A percentile compares a stretch with the other conserved stretches of the same genome.
phyloP scores from a whole-genome alignment of 805 yeast species.

The Zygosaccharomyces bisporus region DNA sequence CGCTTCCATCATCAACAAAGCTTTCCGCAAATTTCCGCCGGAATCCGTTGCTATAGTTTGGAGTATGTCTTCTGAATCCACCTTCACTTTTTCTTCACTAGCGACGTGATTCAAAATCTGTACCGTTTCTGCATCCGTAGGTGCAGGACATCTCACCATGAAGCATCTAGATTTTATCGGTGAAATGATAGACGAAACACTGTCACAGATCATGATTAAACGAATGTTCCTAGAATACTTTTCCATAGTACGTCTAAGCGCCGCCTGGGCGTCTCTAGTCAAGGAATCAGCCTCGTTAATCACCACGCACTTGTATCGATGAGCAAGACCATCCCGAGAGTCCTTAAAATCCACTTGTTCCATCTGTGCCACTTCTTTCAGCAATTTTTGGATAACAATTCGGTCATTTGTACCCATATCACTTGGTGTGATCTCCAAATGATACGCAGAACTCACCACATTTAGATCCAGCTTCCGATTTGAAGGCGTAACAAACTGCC shows the following conservation, averaged over 20 bases:
- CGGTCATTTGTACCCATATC: constrained; percentile 97
- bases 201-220: constrained; percentile 76
- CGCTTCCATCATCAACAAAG: constrained; percentile 78
- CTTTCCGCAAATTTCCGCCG: constrained; percentile 71
- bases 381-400: constrained; percentile 87
- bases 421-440: constrained; percentile 91
- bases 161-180: constrained; percentile 94
- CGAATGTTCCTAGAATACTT: constrained; percentile 86
- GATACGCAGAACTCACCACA: constrained; percentile 87
- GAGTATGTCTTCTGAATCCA: constrained; percentile 44
- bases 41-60: constrained; percentile 51
- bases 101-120: constrained; percentile 54
- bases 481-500: constrained; percentile 70
- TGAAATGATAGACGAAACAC: constrained; percentile 86
- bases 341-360: constrained; percentile 83
- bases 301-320: constrained; percentile 72
- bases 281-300: constrained; percentile 90
- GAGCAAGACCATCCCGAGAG: constrained; percentile 40
- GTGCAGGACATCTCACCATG: constrained; percentile 83
- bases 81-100: constrained; percentile 46
- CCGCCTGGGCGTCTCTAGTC: constrained; percentile 93
- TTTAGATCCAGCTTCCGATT: constrained; percentile 84
- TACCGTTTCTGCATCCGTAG: constrained; percentile 56
- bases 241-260: constrained; percentile 93
- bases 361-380: constrained; percentile 92